phyloP scores from a whole-genome alignment of 31 red algal species.

The Odonthalia washingtoniensis region DNA sequence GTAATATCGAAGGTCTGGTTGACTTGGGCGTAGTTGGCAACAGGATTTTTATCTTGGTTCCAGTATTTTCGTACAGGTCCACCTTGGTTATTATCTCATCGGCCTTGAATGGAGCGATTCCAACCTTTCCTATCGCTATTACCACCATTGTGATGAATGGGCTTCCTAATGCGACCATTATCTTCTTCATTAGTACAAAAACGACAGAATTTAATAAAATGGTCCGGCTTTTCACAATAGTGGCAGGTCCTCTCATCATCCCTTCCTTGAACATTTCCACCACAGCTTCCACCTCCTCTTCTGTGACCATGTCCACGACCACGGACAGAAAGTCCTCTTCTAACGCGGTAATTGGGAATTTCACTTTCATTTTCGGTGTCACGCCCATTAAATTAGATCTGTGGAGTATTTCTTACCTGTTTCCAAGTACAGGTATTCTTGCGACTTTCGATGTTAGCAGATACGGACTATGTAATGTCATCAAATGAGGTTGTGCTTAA shows the following conservation, averaged over 20 bases:
- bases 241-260: background rate
- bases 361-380: no score
- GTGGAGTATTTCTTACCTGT: no score
- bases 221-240: background rate
- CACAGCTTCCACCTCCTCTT: no score
- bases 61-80: background rate
- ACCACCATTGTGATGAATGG: background rate
- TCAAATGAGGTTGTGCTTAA: background rate
- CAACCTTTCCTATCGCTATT: background rate
- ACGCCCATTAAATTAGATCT: no score
- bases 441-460: background rate
- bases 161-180: background rate
- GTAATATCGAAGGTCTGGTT: background rate
- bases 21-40: no score
- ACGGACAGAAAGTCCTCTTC: no score
- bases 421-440: background rate
- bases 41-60: background rate
- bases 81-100: background rate
- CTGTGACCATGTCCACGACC: no score
- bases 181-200: background rate
- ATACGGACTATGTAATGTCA: background rate
- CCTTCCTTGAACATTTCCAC: no score
- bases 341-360: no score
- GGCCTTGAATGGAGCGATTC: no score
- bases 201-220: no score